Conservation (phyloP, 495 filamentous ascomycete genomes). For the Trichoderma asperelloides region DNA sequence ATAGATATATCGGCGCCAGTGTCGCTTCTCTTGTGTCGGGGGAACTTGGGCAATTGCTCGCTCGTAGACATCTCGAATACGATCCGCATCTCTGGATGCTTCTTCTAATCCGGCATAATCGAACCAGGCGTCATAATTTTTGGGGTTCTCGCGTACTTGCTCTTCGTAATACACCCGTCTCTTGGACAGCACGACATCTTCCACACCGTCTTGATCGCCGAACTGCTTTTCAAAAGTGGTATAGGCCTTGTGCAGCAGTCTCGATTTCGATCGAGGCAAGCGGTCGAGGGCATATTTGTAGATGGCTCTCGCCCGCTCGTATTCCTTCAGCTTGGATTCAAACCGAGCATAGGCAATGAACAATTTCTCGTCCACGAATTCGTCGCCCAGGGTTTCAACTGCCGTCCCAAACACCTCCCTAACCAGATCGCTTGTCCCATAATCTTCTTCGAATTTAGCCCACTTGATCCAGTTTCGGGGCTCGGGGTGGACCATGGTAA, state of each 20-base stretch:
- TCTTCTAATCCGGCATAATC: constrained; percentile 92
- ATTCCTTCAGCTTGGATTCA: constrained; percentile 89
- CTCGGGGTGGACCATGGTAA: constrained; percentile 90
- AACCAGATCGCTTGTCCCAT: constrained; percentile 80
- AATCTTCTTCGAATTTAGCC: constrained; percentile 95
- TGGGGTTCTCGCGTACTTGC: constrained; percentile 80
- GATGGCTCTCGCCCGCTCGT: constrained; percentile 89
- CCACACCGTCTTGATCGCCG: constrained; percentile 86
- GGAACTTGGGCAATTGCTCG: constrained; percentile 93
- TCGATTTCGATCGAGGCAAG: constrained; percentile 77
- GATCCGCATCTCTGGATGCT: constrained; percentile 64
- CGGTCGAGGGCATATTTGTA: constrained; percentile 95
- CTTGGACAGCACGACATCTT: constrained; percentile 92
- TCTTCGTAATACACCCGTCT: constrained; percentile 90
- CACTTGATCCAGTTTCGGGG: constrained; percentile 98
- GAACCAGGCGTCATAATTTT: constrained; percentile 95
- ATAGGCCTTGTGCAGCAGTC: constrained; percentile 79
- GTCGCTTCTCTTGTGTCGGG: constrained; percentile 90
- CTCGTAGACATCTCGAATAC: constrained; percentile 88
- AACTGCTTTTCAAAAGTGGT: constrained; percentile 98
- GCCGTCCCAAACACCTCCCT: constrained; percentile 87
- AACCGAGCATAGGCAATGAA: constrained; percentile 91
- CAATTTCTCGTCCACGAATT: constrained; percentile 92
- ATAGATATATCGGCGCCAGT: constrained; percentile 96
- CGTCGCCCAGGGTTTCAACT: constrained; percentile 83